Evolutionary conservation across 345 rosid species (phyloP), one percentile per base, ranked within the genome.

Genomic region (Gossypium thurberi): DNA sequence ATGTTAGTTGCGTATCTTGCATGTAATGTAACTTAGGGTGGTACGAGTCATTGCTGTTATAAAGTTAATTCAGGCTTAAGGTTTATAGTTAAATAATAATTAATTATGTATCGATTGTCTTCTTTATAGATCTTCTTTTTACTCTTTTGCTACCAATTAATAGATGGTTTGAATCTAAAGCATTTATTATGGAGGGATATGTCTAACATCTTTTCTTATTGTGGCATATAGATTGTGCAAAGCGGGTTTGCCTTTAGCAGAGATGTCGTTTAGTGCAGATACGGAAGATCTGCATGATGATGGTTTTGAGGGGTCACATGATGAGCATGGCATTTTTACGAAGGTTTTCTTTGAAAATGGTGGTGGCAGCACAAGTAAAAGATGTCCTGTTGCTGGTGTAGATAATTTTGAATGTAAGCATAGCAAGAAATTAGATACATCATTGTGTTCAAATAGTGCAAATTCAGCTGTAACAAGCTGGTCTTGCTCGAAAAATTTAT

Each of bases 391-490:
- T 59, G 74, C 83, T 75, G 87, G 89, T 69, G 82, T 59, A 75
- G 80, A 79, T 79, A 80, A 70, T 75, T 88, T 84, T 63, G 87
- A 83, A 74, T 71, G 74, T 64, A 81, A 87, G 69, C 76, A 78
- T 73, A 72, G 65, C 76, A 90, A 82, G 82, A 78, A 74, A 62
- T 73, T 53, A 21, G 80, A 82, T 74, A 70, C 77, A 42, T 80
- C 85, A 6, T 75, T 84, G 20, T 80, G 84, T 71, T 84, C 89
- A 57, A 84, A 86, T 82, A 82, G 89, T 77, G 88, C 82, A 37
- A 84, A 76, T 79, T 91, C 97, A 69, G 87, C 82, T 44, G 59
- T 88, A 51, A 87, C 90, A 37, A 83, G 89, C 73, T 88, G 68
- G 43, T 78, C 81, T 71, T 80, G 81, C 44, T 77, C 88, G 13